These are phyloP conservation scores for Acanthamoeba triangularis DNA, from an alignment of 208 protist genomes.

Conservation along the genomic window DNA sequence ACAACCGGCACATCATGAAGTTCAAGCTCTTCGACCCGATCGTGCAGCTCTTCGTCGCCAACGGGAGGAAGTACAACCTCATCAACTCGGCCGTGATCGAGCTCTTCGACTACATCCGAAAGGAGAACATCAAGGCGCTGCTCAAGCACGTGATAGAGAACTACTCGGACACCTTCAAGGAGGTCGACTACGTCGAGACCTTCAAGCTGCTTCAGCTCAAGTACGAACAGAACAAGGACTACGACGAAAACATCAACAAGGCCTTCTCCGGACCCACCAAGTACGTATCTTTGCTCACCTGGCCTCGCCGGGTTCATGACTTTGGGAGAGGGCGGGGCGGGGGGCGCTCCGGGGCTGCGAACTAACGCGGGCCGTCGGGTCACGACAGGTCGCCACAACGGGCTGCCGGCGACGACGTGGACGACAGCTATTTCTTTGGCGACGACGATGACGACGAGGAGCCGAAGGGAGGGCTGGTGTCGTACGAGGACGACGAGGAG, in stretches of 20 bases:
- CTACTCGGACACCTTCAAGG: slow-evolving; percentile 76
- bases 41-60: slow-evolving; percentile 84
- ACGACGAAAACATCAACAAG: slow-evolving; percentile 64
- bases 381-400: slow-evolving; percentile 57
- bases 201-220: slow-evolving; percentile 80
- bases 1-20: slow-evolving; percentile 88
- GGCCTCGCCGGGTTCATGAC: neutral
- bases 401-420: neutral
- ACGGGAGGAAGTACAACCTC: slow-evolving; percentile 89
- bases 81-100: slow-evolving; percentile 90
- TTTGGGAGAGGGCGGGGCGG: no score
- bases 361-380: neutral
- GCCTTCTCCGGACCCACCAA: slow-evolving; percentile 5
- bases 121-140: slow-evolving; percentile 83
- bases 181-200: slow-evolving; percentile 82
- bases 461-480: slow-evolving; percentile 9
- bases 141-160: slow-evolving; percentile 79
- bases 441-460: slow-evolving; percentile 35
- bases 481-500: slow-evolving; percentile 18
- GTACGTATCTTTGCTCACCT: neutral
- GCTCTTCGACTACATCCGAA: slow-evolving; percentile 87
- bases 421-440: slow-evolving; percentile 53
- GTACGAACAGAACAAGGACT: slow-evolving; percentile 84
- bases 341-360: neutral
- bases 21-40: slow-evolving; percentile 87